Conservation (phyloP, 768 basidiomycete genomes). For the Pisolithus microcarpus region DNA sequence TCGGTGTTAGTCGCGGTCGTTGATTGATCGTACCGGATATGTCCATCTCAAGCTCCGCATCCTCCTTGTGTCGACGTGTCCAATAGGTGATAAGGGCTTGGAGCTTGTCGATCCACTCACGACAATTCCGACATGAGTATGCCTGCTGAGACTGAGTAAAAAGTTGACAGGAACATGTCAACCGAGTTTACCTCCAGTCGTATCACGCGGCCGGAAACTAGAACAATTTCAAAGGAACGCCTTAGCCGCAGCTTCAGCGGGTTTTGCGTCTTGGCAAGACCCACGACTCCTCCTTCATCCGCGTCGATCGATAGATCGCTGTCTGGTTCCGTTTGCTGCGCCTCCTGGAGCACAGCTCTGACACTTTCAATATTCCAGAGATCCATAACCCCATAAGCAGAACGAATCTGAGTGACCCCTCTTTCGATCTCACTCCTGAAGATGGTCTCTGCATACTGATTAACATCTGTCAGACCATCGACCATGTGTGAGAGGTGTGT, state of each 20-base stretch:
- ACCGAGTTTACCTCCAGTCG: constrained; percentile 64
- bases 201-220: constrained; percentile 60
- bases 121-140: constrained; percentile 53
- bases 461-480: constrained; percentile 21
- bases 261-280: constrained; percentile 35
- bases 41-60: constrained; percentile 78
- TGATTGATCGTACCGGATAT: constrained; percentile 47
- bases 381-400: constrained; percentile 65
- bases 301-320: constrained; percentile 42
- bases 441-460: constrained; percentile 29
- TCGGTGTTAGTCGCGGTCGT: constrained; percentile 56
- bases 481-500: constrained; percentile 27
- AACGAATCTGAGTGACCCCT: constrained; percentile 55
- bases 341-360: constrained; percentile 46
- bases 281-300: constrained; percentile 62
- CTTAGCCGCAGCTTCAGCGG: constrained; percentile 44
- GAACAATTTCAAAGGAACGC: constrained; percentile 71
- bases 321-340: constrained; percentile 22
- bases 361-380: constrained; percentile 62
- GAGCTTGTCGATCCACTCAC: constrained; percentile 83
- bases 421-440: constrained; percentile 51
- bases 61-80: constrained; percentile 66
- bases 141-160: constrained; percentile 35
- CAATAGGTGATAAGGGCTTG: constrained; percentile 69
- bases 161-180: neutral